Percentiles rank a stretch among this genome's conserved stretches.
phyloP scores from a whole-genome alignment of 768 basidiomycete genomes.

The Clavaria fumosa region DNA sequence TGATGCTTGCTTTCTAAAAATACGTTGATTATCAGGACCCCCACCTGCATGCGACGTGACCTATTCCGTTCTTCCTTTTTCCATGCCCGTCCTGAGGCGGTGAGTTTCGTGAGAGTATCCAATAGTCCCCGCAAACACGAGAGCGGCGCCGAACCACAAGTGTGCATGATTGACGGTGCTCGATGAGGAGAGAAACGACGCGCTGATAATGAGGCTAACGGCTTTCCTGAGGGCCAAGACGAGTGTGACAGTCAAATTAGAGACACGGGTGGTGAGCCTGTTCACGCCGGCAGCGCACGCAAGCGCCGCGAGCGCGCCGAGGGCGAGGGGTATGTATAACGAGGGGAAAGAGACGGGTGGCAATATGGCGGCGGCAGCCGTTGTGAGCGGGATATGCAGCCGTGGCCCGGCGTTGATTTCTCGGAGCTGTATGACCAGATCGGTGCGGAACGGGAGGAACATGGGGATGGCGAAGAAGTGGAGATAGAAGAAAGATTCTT shows the following conservation, averaged over 20 bases:
- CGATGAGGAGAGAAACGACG: slow-evolving; percentile 32
- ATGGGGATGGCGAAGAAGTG: slow-evolving; percentile 70
- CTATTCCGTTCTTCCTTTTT: no score
- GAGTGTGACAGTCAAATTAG: slow-evolving; percentile 62
- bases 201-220: slow-evolving; percentile 58
- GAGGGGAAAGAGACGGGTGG: slow-evolving; percentile 32
- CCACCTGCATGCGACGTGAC: no score
- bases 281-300: slow-evolving; percentile 81
- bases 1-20: no score
- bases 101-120: no score
- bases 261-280: slow-evolving; percentile 63
- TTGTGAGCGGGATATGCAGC: slow-evolving; percentile 14
- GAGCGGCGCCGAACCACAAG: slow-evolving; percentile 55
- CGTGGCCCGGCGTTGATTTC: slow-evolving; percentile 27
- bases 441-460: slow-evolving; percentile 45
- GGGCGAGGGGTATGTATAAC: slow-evolving; percentile 43
- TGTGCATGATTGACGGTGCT: slow-evolving; percentile 12
- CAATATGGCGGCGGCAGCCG: slow-evolving; percentile 13
- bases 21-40: no score
- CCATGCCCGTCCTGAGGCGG: no score
- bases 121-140: slow-evolving; percentile 60
- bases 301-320: slow-evolving; percentile 75
- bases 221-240: slow-evolving; percentile 74
- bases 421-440: slow-evolving; percentile 32
- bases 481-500: slow-evolving; percentile 86